Base-by-base conservation (phyloP, 1,284 basidiomycete species). In the Tremellales sp. region DNA sequence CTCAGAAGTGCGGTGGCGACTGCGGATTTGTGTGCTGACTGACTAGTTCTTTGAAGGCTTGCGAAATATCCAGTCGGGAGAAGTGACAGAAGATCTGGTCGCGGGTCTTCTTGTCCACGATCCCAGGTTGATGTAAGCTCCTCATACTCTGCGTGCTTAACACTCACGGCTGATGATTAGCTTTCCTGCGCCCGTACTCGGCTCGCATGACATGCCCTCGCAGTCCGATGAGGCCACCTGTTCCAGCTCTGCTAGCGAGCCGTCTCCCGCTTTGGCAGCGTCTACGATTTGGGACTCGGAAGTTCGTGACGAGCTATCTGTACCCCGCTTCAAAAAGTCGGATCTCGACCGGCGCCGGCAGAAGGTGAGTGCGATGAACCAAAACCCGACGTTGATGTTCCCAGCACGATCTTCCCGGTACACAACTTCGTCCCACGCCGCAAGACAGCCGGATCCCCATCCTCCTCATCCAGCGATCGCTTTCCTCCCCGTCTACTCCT, bases 391-490 rank as follows among this genome's bases (percentile, higher is more conserved):
- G 22, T 42, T 45, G 40, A 12, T 25, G 29, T 50, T 40, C 21
- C 22, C 56, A 89, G 86, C 82, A 84, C 54, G 75, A 83, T 5
- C 74, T 90, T 3, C 91, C 91, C 2, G 91, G 91, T 1, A 84
- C 81, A 0, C 73, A 76, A 4, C 79, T 96, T 0, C 75, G 77
- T 12, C 77, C 87, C 0, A 74, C 79, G 6, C 79, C 80, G 2
- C 79, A 86, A 58, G 92, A 96, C 65, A 82, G 88, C 67, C 82
- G 84, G 12, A 76, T 96, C 5, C 89, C 92, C 0, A 71, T 91
- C 40, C 72, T 96, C 27, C 78, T 96, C 31, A 80, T 93, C 10
- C 87, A 90, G 68, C 81, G 81, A n/a, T 85, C 86, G 1, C 63
- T 87, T n/a, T 80, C 42, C 21, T 73, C 19, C 40, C 69, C 45